Evolutionary conservation across 805 yeast species (phyloP).

Genomic region (Wickerhamomyces silvicola): DNA sequence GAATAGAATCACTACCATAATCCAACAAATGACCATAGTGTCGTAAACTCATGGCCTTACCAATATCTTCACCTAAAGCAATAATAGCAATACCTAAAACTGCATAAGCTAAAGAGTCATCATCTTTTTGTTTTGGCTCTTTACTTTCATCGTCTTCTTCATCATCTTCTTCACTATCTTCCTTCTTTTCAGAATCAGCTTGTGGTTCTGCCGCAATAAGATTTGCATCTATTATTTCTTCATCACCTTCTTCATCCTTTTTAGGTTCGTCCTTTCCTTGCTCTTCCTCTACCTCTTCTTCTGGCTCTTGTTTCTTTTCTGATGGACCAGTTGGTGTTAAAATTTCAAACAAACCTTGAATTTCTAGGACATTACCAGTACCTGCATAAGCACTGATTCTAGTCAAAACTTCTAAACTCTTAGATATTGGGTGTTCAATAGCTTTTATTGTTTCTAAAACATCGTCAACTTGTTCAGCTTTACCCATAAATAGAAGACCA

Average conservation of each 20-base stretch:
- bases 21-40: constrained; percentile 98
- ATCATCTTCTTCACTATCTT: constrained; percentile 21
- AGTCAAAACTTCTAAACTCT: constrained; percentile 82
- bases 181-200: constrained; percentile 23
- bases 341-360: constrained; percentile 85
- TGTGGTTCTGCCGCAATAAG: constrained; percentile 22
- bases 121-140: constrained; percentile 25
- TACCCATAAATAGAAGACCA: constrained; percentile 88
- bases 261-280: constrained; percentile 31
- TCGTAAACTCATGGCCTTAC: constrained; percentile 94
- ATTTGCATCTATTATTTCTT: constrained; percentile 21
- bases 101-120: constrained; percentile 61
- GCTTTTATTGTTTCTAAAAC: constrained; percentile 92
- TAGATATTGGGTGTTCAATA: constrained; percentile 89
- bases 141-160: constrained; percentile 28
- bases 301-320: constrained; percentile 48
- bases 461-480: constrained; percentile 89
- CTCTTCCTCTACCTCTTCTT: constrained; percentile 48
- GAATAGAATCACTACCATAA: constrained; percentile 86
- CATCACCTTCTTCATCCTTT: constrained; percentile 26
- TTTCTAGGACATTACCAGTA: constrained; percentile 93
- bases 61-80: constrained; percentile 97
- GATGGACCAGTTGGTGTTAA: constrained; percentile 66
- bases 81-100: constrained; percentile 91
- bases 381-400: constrained; percentile 95